Evolutionary conservation across 1,284 basidiomycete genomes (phyloP), one percentile per base, ranked within the genome.

Genomic region (Boletus subluridellus): DNA sequence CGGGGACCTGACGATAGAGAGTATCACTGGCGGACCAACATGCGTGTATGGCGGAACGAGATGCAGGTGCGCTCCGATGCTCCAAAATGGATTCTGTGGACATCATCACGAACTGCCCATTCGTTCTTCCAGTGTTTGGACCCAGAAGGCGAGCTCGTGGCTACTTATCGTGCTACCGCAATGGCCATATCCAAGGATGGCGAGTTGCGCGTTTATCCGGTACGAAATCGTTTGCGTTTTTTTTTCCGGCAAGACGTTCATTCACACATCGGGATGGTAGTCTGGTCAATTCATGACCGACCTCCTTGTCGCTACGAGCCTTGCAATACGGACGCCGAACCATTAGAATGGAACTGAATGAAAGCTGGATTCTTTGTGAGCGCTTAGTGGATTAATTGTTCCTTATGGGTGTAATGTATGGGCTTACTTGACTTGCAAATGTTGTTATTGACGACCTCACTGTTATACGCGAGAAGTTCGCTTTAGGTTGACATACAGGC

Each of bases 101-200:
- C 37, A 21, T 21, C 11, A 26, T 59, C 32, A 50, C 46, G 21
- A 30, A 37, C 6, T 47, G 28, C 17, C 15, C 4, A n/a, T 15
- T 26, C 4, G 15, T 42, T 38, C 26, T 45, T 32, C 26, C 39
- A 71, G 68, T 71, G 66, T 45, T 30, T 67, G 49, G 52, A 67
- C 24, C 15, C 48, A 12, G 58, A 60, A 10, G 64, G 63, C 11
- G 56, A 55, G 10, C 42, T 71, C 48, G 52, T 73, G 37, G 70
- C 68, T n/a, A 70, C 61, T 28, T 73, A 73, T 53, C 70, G 68
- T 49, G 48, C 54, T 12, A 70, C 64, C 17, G 38, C 63, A 7
- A 57, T 72, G 56, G 67, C 68, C 5, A 12, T 62, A 39, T 59
- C 49, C 42, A 73, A 73, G 45, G 68, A 73, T 49, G 71, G 68